A percentile compares a stretch with the other conserved stretches of the same genome.
These are phyloP conservation scores for Neurospora crassa DNA, from an alignment of 2,329 filamentous ascomycete genomes.

Conservation along the genomic window DNA sequence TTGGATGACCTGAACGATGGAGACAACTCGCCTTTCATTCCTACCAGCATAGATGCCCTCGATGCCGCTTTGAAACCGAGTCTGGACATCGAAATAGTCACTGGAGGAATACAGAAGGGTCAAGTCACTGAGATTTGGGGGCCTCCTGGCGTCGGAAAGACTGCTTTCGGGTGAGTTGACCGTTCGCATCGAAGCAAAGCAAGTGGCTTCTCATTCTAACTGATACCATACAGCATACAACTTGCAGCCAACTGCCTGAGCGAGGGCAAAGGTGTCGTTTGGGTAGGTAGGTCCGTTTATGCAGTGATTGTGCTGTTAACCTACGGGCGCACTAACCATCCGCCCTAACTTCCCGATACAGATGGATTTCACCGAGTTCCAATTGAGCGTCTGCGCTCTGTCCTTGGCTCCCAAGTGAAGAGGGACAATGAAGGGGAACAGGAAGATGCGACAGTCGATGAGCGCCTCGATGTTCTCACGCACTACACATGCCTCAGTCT, in stretches of 20 bases:
- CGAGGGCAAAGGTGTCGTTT: constrained; percentile 57
- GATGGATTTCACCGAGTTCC: constrained; percentile 40
- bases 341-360: constrained; percentile 15
- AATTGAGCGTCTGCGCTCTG: constrained; percentile 25
- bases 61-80: constrained; percentile 30
- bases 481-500: constrained; percentile 51
- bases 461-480: constrained; percentile 27
- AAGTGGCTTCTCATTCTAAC: background rate
- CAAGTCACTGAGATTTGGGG: constrained; percentile 84
- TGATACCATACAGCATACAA: constrained; percentile 51
- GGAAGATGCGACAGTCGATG: constrained; percentile 1
- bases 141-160: constrained; percentile 79
- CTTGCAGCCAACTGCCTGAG: constrained; percentile 54
- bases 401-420: constrained; percentile 14
- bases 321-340: constrained; percentile 1
- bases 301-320: constrained; percentile 7
- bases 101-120: constrained; percentile 53
- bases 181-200: background rate
- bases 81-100: constrained; percentile 16
- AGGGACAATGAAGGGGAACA: constrained; percentile 4
- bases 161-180: constrained; percentile 58
- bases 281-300: constrained; percentile 72
- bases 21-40: constrained; percentile 32
- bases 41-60: constrained; percentile 45
- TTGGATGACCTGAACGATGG: constrained; percentile 48